Percentiles rank a stretch among this genome's conserved stretches.
Evolutionary conservation across 169 alveolate genomes (phyloP).

Genomic region (Perkinsus olseni): DNA sequence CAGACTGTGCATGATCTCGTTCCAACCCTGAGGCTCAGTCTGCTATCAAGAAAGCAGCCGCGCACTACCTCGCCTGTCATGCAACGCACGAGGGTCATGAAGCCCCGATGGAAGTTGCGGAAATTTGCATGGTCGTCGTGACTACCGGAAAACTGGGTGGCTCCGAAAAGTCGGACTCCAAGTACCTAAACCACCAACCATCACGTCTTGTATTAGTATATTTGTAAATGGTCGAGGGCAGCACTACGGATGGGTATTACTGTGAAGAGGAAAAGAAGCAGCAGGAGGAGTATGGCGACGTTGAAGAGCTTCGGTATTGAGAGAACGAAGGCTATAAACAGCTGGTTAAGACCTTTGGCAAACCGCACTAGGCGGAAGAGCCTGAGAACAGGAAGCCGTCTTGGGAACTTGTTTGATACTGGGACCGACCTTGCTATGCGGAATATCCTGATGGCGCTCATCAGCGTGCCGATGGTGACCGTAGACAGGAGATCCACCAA

Average conservation of each 20-base stretch:
- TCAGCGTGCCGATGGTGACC: conserved; percentile 2
- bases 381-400: background rate
- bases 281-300: conserved; percentile 5
- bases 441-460: background rate
- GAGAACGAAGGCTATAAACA: conserved; percentile 17
- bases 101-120: conserved; percentile 11
- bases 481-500: background rate
- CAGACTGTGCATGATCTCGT: conserved; percentile 14
- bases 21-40: background rate
- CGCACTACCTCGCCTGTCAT: background rate
- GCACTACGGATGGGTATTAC: background rate
- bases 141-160: background rate
- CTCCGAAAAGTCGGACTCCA: background rate
- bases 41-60: background rate
- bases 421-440: background rate
- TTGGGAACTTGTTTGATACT: background rate
- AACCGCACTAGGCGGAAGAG: conserved; percentile 16
- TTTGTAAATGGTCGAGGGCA: too few species aligned
- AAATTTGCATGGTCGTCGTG: conserved; percentile 12
- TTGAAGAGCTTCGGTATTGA: conserved; percentile 20
- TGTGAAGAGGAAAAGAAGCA: conserved; percentile 9
- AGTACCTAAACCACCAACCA: background rate
- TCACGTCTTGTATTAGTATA: too few species aligned
- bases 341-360: conserved; percentile 15
- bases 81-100: conserved; percentile 13